Evolutionary conservation across 768 basidiomycete species (phyloP).

Genomic region (Boletellus ananas): DNA sequence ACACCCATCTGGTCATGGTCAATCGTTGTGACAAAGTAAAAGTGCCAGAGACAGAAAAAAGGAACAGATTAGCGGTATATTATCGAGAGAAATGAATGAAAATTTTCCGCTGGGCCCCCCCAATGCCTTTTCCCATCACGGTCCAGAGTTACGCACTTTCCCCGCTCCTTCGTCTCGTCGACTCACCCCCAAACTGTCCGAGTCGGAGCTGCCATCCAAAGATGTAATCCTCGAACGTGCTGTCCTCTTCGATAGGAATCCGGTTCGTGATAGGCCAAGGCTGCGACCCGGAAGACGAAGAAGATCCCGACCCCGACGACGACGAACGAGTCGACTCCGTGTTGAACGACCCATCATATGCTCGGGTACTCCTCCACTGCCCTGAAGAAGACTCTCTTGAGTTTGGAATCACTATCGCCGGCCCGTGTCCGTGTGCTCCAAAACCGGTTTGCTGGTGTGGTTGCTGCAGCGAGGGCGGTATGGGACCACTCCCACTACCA

Average conservation of each 20-base stretch:
- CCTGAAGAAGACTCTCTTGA: constrained; percentile 10
- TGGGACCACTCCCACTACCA: neutral
- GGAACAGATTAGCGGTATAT: neutral
- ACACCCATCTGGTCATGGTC: neutral
- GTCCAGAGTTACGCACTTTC: constrained; percentile 8
- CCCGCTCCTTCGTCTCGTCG: constrained; percentile 2
- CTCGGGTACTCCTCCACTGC: constrained; percentile 13
- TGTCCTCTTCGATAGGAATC: constrained; percentile 20
- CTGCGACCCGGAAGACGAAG: constrained; percentile 2
- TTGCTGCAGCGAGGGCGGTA: neutral
- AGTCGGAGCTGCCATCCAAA: constrained; percentile 10
- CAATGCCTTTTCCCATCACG: neutral
- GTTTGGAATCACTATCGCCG: constrained; percentile 6
- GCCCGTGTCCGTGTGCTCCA: constrained; percentile 1
- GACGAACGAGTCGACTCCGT: constrained; percentile 17
- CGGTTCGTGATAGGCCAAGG: constrained; percentile 16
- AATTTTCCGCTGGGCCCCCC: no score
- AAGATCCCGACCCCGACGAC: constrained; percentile 11
- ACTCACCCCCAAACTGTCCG: constrained; percentile 1
- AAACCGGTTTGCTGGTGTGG: neutral
- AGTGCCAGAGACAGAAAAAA: neutral
- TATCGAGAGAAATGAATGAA: no score
- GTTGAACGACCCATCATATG: constrained; percentile 9
- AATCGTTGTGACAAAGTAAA: no score
- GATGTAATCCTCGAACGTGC: constrained; percentile 12